Evolutionary conservation across 164 flowering plant genomes (phyloP), one percentile per base, ranked within the genome.

Genomic region (Magnolia officinalis): DNA sequence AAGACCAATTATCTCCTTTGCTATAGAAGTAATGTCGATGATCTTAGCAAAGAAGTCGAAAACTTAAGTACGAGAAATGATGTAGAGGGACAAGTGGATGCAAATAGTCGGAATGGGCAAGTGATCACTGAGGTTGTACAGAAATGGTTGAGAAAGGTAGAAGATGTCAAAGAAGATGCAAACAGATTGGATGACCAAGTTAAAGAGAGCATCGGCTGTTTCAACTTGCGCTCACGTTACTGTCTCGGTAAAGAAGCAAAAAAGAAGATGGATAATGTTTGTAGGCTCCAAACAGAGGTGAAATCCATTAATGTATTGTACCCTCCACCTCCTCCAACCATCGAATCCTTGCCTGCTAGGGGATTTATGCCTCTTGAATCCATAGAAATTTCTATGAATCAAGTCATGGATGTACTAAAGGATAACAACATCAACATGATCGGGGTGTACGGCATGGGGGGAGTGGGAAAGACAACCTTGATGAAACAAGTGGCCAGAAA

Each of bases 391-490:
- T 9, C 29, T 18, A 68, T 68, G 23, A 37, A 68, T 11, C 51
- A 6, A 20, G 71, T 68, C 3, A 68, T 31, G 1, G 51, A 29
- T 68, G 77, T 72, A 64, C 50, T 74, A 61, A 65, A 63, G 37
- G 37, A 74, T 65, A 71, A 65, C 2, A 74, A 65, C 13, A 13
- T 75, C 49, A 50, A 66, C 63, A 65, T 75, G 13, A 51, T 75
- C 14, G 77, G 77, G 45, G 77, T 75, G 13, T 50, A 67, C 24
- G 77, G 77, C 52, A 65, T 65, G 68, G 68, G 37, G 24, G 68
- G 68, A 65, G 68, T 65, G 24, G 68, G 68, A 11, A 65, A 65
- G 13, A 74, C 80, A 0, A 78, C 67, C 24, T 55, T 78, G 58
- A 58, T 78, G 19, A 29, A 31, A 8, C 58, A 73, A 67, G 67